These are phyloP conservation scores for Neocatenulostroma microsporum DNA, from an alignment of 2,329 filamentous ascomycete species.

Conservation along the genomic window DNA sequence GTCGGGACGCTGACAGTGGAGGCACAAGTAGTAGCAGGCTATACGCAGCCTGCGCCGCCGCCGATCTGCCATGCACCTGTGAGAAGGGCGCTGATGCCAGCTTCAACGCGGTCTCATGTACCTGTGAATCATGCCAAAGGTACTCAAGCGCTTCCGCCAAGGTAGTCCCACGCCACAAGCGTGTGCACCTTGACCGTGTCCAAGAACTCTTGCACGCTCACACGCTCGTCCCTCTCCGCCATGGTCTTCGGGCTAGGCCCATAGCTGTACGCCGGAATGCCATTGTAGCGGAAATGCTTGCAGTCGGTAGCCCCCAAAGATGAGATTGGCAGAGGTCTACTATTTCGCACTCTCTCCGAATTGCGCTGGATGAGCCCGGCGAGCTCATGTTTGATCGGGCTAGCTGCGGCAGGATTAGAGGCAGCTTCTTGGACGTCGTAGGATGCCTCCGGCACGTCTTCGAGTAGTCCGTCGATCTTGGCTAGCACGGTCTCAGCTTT, in stretches of 20 bases:
- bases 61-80: too few relatives aligned
- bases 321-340: slow-evolving; percentile 29
- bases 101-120: too few relatives aligned
- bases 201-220: slow-evolving; percentile 27
- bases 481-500: slow-evolving; percentile 22
- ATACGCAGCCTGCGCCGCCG: too few relatives aligned
- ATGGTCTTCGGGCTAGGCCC: slow-evolving; percentile 27
- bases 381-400: slow-evolving; percentile 29
- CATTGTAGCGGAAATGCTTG: slow-evolving; percentile 34
- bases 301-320: slow-evolving; percentile 36
- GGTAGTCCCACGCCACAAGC: slow-evolving; percentile 27
- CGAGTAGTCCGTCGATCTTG: slow-evolving; percentile 23
- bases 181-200: slow-evolving; percentile 26
- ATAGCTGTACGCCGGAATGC: slow-evolving; percentile 33
- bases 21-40: too few relatives aligned
- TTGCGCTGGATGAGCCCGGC: slow-evolving; percentile 22
- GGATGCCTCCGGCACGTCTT: slow-evolving; percentile 24
- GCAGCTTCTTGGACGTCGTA: slow-evolving; percentile 31
- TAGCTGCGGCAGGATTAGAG: slow-evolving; percentile 20
- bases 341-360: slow-evolving; percentile 21
- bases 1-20: too few relatives aligned
- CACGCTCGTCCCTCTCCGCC: slow-evolving; percentile 23
- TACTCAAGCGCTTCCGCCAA: too few relatives aligned
- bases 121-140: slow-evolving; percentile 1
- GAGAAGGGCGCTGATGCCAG: too few relatives aligned